A percentile compares a stretch with the other conserved stretches of the same genome.
phyloP scores from a whole-genome alignment of 2,329 filamentous ascomycete species.

The Fusarium papillatum region DNA sequence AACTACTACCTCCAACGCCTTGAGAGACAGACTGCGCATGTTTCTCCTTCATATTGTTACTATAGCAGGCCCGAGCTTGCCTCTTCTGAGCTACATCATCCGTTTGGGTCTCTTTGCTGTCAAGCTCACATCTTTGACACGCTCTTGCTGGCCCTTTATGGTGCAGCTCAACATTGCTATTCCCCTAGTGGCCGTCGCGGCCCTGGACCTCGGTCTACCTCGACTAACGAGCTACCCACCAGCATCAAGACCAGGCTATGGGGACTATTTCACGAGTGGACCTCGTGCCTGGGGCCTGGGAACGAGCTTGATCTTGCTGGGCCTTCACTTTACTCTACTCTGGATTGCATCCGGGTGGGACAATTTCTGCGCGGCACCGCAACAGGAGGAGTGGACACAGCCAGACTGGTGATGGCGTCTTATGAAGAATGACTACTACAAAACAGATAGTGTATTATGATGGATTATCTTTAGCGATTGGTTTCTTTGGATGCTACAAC shows the following conservation, averaged over 20 bases:
- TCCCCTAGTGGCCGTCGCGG: slow-evolving; percentile 77
- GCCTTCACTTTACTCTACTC: slow-evolving; percentile 50
- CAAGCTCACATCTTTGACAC: slow-evolving; percentile 76
- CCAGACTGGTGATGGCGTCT: slow-evolving; percentile 44
- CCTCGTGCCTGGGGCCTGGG: slow-evolving; percentile 47
- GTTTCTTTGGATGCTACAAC: background rate
- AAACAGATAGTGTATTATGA: background rate
- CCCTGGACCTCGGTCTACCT: slow-evolving; percentile 70
- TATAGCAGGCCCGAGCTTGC: slow-evolving; percentile 45
- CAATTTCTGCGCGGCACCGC: slow-evolving; percentile 47
- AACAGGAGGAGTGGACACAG: slow-evolving; percentile 45
- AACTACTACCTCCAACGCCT: slow-evolving; percentile 48
- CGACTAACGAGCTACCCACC: slow-evolving; percentile 22
- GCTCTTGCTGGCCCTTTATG: slow-evolving; percentile 80
- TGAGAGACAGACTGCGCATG: slow-evolving; percentile 52
- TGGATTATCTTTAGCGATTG: background rate
- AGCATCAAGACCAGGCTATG: slow-evolving; percentile 21
- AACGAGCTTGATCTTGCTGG: slow-evolving; percentile 48
- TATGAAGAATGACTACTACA: background rate
- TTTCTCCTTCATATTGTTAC: slow-evolving; percentile 48
- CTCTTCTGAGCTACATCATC: slow-evolving; percentile 48
- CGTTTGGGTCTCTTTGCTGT: slow-evolving; percentile 75
- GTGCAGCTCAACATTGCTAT: slow-evolving; percentile 75
- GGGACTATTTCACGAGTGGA: slow-evolving; percentile 26
- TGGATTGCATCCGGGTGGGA: slow-evolving; percentile 52